Base-by-base conservation (phyloP, 768 basidiomycete genomes). In the Serpula lacrymans region DNA sequence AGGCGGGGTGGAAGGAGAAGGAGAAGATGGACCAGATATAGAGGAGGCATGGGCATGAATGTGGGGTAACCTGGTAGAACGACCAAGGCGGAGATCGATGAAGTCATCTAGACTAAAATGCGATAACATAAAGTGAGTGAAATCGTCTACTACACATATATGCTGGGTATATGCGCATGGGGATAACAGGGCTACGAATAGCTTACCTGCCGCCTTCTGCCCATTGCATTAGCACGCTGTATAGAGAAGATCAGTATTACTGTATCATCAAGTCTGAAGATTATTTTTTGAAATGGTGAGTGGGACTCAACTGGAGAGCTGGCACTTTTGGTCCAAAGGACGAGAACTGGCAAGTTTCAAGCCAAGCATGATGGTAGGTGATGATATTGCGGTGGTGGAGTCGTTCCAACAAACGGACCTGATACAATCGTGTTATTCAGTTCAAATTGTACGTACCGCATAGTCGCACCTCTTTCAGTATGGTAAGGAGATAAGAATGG, bases 331-430 rank as follows among this genome's bases (percentile, higher is more conserved):
- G 89, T 0, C 91, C 92, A 55, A 95, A 94, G 0, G 82, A 69
- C 2, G 91, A 94, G 64, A 96, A 95, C 45, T 84, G 83, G 41
- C 74, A 77, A 0, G 76, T 71, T 59, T 97, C 93, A 17, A 97
- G 74, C 93, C 93, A 97, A 1, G 93, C 81, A 54, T 95, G 93
- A 59, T 97, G 95, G 54, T 96, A 96, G 4, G 88, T 91, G 46
- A 98, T 77, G 49, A 98, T 95, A 48, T 97, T 95, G 4, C 83
- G 87, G 63, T 98, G 94, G 41, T 85, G 83, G 3, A 98, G 68
- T 20, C 78, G 72, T 57, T 97, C 93, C 30, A 97, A 68, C 7
- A 96, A 70, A 30, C 88, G 80, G 39, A 97, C 88, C 79, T 85
- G n/a, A n/a, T n/a, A n/a, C n/a, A n/a, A n/a, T n/a, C n/a, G n/a